Evolutionary conservation across 306 rosid genomes (phyloP).

Genomic region (Cicer judaicum): DNA sequence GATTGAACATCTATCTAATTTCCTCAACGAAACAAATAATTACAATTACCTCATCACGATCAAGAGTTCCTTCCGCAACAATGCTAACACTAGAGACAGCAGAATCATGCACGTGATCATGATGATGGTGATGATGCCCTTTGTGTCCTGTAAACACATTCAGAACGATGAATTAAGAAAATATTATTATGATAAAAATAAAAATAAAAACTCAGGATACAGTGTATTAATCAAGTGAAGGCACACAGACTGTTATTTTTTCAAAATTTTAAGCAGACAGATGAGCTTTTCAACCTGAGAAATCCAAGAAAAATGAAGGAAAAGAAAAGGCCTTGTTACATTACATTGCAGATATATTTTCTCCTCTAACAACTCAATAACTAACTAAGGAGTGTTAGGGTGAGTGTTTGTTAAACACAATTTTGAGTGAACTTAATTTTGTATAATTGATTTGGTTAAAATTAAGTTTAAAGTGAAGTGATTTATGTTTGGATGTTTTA

Average conservation of each 20-base stretch:
- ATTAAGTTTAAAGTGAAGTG: no score
- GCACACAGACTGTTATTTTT: neutral
- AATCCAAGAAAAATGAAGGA: no score
- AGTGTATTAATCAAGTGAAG: slow-evolving; percentile 6
- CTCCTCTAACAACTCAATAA: no score
- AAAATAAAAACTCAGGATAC: neutral
- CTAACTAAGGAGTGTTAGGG: no score
- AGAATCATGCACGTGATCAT: slow-evolving; percentile 79
- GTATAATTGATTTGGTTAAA: no score
- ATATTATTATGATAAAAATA: neutral
- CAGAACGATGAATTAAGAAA: slow-evolving; percentile 38
- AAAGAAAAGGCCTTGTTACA: no score
- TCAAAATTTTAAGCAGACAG: neutral
- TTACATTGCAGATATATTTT: no score
- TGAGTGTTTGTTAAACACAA: no score
- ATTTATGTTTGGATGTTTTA: no score
- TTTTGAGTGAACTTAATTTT: no score
- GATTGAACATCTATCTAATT: neutral
- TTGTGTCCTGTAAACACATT: slow-evolving; percentile 55
- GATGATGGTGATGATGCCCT: slow-evolving; percentile 69
- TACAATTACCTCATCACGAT: slow-evolving; percentile 79
- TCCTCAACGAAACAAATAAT: neutral
- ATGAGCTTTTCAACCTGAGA: no score
- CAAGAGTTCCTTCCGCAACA: slow-evolving; percentile 81
- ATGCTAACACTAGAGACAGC: slow-evolving; percentile 82